Conservation (phyloP, 2,329 filamentous ascomycete species). For the Fusarium virguliforme region DNA sequence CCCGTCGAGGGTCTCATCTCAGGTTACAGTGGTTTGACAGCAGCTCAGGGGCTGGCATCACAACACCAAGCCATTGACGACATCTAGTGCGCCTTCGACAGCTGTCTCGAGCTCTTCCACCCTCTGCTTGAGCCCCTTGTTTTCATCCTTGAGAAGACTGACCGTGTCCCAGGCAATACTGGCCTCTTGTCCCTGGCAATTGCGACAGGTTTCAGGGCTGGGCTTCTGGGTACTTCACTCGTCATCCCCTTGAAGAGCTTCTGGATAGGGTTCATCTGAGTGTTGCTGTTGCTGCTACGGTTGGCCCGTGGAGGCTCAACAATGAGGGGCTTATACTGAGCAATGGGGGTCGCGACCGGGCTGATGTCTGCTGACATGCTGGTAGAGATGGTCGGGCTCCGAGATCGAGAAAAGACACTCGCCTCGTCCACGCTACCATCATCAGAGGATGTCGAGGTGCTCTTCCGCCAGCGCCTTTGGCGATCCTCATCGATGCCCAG, state of each 20-base stretch:
- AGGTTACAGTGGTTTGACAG: conserved; percentile 18
- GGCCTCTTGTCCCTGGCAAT: conserved; percentile 72
- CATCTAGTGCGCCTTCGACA: conserved; percentile 74
- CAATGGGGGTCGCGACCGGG: conserved; percentile 39
- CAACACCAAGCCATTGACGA: conserved; percentile 70
- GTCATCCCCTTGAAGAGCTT: conserved; percentile 63
- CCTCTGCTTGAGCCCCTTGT: conserved; percentile 72
- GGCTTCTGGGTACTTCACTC: conserved; percentile 52
- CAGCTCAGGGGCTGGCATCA: conserved; percentile 34
- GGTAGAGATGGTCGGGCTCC: conserved; percentile 69
- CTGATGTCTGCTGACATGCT: conserved; percentile 54
- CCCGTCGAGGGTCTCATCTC: conserved; percentile 32
- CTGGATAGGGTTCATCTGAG: conserved; percentile 58
- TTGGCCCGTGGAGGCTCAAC: conserved; percentile 53
- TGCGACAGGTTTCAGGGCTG: conserved; percentile 61
- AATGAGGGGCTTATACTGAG: conserved; percentile 47
- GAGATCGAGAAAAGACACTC: conserved; percentile 74
- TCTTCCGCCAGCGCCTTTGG: conserved; percentile 61
- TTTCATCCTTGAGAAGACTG: conserved; percentile 74
- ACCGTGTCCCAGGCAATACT: conserved; percentile 78
- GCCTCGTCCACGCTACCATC: conserved; percentile 66
- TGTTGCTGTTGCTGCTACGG: conserved; percentile 51
- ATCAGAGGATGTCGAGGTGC: conserved; percentile 66
- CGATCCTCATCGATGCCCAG: conserved; percentile 69
- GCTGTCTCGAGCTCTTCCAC: conserved; percentile 73